Conservation (phyloP, 306 rosid species). For the Prunus salicina region DNA sequence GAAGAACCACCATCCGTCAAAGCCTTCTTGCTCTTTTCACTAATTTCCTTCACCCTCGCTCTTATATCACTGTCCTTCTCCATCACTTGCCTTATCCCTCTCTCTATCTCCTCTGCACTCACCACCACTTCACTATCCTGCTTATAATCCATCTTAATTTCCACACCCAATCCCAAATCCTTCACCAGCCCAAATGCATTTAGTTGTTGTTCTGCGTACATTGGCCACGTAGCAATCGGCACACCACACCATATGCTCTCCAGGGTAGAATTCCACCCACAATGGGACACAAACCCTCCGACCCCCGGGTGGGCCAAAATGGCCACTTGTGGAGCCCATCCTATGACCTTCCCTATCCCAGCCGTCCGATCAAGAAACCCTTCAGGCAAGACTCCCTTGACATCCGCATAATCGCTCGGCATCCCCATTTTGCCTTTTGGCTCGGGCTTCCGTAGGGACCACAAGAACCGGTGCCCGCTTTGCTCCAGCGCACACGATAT, state of each 20-base stretch:
- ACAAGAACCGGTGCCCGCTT: conserved; percentile 12
- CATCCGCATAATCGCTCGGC: neutral
- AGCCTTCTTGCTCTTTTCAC: conserved; percentile 15
- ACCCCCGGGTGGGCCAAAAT: conserved; percentile 13
- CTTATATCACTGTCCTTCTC: conserved; percentile 25
- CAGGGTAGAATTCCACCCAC: conserved; percentile 23
- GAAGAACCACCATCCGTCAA: conserved; percentile 21
- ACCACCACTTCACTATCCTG: neutral
- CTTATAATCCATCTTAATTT: conserved; percentile 12
- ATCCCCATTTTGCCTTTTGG: neutral
- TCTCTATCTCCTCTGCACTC: conserved; percentile 30
- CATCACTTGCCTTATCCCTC: conserved; percentile 35
- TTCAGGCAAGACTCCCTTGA: neutral
- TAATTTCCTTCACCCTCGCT: conserved; percentile 20
- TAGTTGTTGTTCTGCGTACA: conserved; percentile 13
- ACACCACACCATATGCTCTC: conserved; percentile 25
- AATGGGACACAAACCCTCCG: conserved; percentile 23
- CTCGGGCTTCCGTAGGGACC: conserved; percentile 6
- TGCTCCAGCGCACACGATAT: neutral
- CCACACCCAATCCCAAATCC: conserved; percentile 18
- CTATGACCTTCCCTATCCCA: conserved; percentile 5
- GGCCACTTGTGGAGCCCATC: conserved; percentile 32
- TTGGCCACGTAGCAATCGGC: conserved; percentile 24
- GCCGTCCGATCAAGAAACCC: conserved; percentile 16
- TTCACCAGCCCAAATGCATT: conserved; percentile 21